A percentile compares a stretch with the other conserved stretches of the same genome.
phyloP scores from a whole-genome alignment of 2,329 filamentous ascomycete species.

The Didymella keratinophila region DNA sequence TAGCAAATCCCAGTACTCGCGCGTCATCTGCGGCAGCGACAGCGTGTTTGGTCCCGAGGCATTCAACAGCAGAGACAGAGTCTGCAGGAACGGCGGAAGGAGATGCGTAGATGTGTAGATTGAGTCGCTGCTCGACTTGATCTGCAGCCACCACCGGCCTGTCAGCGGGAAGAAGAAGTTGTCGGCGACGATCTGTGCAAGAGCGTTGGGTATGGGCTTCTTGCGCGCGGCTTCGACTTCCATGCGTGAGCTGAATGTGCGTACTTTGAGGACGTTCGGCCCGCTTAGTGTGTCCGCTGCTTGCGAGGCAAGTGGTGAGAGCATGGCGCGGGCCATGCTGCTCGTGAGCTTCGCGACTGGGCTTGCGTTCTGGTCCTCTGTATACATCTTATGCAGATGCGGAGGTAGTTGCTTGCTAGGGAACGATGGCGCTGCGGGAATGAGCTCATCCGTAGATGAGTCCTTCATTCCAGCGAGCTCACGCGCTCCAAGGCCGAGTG shows the following conservation, averaged over 20 bases:
- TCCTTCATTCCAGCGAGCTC: conserved; percentile 81
- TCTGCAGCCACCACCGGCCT: conserved; percentile 75
- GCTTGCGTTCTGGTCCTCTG: conserved; percentile 55
- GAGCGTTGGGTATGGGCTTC: conserved; percentile 74
- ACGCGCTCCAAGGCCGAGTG: conserved; percentile 80
- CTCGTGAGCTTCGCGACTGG: conserved; percentile 74
- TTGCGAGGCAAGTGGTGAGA: conserved; percentile 80
- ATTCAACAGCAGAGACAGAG: conserved; percentile 81
- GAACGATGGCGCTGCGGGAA: conserved; percentile 62
- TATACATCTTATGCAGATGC: conserved; percentile 76
- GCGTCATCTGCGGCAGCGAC: conserved; percentile 78
- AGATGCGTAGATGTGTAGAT: conserved; percentile 78
- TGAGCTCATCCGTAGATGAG: conserved; percentile 57
- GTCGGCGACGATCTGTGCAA: conserved; percentile 76
- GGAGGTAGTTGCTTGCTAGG: conserved; percentile 81
- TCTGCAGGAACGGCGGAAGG: conserved; percentile 83
- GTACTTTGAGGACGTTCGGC: conserved; percentile 84
- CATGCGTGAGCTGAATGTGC: conserved; percentile 84
- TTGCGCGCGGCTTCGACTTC: conserved; percentile 67
- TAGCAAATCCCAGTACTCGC: conserved; percentile 84
- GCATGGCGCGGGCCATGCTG: conserved; percentile 73
- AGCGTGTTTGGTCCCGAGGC: conserved; percentile 82
- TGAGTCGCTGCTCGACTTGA: conserved; percentile 61
- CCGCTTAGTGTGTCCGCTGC: conserved; percentile 83
- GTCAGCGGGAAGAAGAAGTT: conserved; percentile 89